These are phyloP conservation scores for Pichia nanzhaoensis DNA, from an alignment of 805 yeast species.

Conservation along the genomic window DNA sequence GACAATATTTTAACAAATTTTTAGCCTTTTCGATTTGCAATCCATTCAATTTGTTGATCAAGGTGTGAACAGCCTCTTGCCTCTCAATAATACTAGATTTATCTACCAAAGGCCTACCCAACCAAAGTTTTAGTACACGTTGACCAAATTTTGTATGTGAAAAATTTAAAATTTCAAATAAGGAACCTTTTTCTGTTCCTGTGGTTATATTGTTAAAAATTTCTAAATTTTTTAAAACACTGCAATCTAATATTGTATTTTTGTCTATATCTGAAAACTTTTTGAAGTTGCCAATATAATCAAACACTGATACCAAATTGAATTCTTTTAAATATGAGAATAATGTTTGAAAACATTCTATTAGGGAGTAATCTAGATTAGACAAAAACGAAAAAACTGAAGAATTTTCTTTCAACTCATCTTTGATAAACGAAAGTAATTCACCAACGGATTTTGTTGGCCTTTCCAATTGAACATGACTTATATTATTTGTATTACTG, in stretches of 20 bases:
- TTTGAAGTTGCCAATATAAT: conserved; percentile 42
- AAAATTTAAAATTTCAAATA: conserved; percentile 75
- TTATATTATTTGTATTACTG: conserved; percentile 1
- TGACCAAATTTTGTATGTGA: conserved; percentile 75
- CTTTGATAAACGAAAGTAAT: conserved; percentile 2
- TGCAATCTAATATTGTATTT: conserved; percentile 51
- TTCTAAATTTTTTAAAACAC: conserved; percentile 66
- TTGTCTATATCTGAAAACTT: conserved; percentile 42
- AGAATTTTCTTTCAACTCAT: conserved; percentile 6
- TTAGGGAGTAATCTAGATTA: conserved; percentile 11
- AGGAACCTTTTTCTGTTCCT: conserved; percentile 52
- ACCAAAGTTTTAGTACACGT: conserved; percentile 64
- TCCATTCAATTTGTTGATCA: conserved; percentile 34
- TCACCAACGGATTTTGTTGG: conserved; percentile 9
- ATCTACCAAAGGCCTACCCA: conserved; percentile 60
- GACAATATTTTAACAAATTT: conserved; percentile 24
- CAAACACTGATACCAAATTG: conserved; percentile 49
- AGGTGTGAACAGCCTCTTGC: conserved; percentile 49
- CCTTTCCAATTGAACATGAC: background rate
- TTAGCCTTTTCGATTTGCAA: conserved; percentile 29
- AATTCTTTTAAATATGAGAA: conserved; percentile 56
- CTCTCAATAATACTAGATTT: conserved; percentile 52
- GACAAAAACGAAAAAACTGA: conserved; percentile 16
- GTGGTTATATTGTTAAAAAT: conserved; percentile 63
- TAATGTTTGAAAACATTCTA: conserved; percentile 36